Evolutionary conservation across 1,284 basidiomycete species (phyloP).

Genomic region (Cutaneotrichosporon sp.): DNA sequence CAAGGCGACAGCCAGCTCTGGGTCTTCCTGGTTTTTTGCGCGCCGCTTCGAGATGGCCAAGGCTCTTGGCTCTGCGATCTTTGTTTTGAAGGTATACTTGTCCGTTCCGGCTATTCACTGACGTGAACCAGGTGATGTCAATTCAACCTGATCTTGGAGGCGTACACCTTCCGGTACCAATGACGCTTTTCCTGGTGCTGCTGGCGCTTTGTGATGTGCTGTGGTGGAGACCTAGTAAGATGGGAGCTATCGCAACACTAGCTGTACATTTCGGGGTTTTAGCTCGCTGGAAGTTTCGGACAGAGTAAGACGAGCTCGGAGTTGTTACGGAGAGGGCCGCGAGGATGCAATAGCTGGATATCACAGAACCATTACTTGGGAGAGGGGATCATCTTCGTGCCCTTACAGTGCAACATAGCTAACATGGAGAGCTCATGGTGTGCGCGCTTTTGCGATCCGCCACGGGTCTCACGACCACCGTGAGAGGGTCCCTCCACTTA

Average conservation of each 20-base stretch:
- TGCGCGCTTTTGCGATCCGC: too few relatives aligned
- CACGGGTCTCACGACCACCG: too few relatives aligned
- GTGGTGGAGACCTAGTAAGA: too few relatives aligned
- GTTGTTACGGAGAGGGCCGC: too few relatives aligned
- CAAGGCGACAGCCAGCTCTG: not conserved
- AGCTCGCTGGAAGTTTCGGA: not conserved
- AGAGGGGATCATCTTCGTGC: too few relatives aligned
- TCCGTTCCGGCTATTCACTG: not conserved
- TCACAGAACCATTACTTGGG: too few relatives aligned
- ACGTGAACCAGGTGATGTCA: constrained; percentile 16
- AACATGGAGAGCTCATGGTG: too few relatives aligned
- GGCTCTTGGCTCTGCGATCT: constrained; percentile 3
- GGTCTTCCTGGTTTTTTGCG: not conserved
- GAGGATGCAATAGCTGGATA: too few relatives aligned
- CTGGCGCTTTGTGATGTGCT: constrained; percentile 15
- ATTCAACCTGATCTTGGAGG: constrained; percentile 19
- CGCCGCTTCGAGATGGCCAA: not conserved
- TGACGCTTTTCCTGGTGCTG: constrained; percentile 11
- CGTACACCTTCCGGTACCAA: constrained; percentile 2
- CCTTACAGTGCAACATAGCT: too few relatives aligned
- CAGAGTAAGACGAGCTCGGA: too few relatives aligned
- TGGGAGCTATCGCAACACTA: not conserved
- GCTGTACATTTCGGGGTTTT: constrained; percentile 1
- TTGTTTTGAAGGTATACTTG: constrained; percentile 17
- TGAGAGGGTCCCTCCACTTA: too few relatives aligned